Evolutionary conservation across 306 rosid species (phyloP).

Genomic region (Quercus robur): DNA sequence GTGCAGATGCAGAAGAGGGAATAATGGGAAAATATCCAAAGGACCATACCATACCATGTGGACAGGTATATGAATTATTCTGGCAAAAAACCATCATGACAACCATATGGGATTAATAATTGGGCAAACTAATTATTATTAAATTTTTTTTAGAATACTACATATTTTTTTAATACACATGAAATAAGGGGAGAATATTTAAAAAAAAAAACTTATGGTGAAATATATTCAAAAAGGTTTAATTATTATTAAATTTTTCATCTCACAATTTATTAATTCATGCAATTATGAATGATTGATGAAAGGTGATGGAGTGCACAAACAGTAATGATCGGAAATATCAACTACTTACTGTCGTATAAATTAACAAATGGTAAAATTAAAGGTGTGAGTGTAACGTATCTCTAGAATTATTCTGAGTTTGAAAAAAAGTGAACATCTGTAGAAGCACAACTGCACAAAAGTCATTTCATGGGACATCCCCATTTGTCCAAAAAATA

Average conservation of each 20-base stretch:
- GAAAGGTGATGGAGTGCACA: rapidly evolving
- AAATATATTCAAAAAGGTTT: too few relatives aligned
- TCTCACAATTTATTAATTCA: too few relatives aligned
- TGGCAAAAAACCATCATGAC: background rate
- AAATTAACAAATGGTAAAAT: background rate
- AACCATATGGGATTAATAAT: background rate
- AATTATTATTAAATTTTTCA: too few relatives aligned
- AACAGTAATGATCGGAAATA: too few relatives aligned
- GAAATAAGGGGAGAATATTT: too few relatives aligned
- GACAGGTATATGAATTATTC: background rate
- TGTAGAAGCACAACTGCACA: background rate
- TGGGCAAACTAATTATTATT: too few relatives aligned
- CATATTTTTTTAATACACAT: too few relatives aligned
- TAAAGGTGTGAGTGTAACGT: rapidly evolving
- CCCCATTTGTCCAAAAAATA: constrained; percentile 16
- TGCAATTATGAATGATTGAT: rapidly evolving
- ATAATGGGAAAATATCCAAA: constrained; percentile 1
- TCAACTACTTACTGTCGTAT: rapidly evolving
- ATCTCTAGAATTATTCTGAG: too few relatives aligned
- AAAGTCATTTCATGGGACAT: constrained; percentile 25
- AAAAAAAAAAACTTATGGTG: too few relatives aligned
- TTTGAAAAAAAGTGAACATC: background rate
- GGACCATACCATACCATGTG: constrained; percentile 9
- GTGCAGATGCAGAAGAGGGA: background rate
- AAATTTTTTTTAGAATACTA: too few relatives aligned